Conservation (phyloP, 805 yeast species). For the Kluyveromyces wickerhamii region DNA sequence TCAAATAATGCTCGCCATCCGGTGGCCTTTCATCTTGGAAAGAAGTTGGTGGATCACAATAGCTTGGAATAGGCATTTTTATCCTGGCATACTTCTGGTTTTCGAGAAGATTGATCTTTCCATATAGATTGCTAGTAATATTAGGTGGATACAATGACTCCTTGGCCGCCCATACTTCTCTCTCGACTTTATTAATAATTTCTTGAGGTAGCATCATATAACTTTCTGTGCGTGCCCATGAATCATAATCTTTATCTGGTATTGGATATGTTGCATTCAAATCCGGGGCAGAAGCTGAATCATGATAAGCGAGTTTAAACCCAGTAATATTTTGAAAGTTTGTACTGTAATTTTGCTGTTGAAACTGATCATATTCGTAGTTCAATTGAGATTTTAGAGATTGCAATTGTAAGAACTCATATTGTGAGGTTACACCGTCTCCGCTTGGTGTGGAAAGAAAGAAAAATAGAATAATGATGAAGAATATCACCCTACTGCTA, state of each 20-base stretch:
- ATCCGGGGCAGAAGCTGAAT: constrained; percentile 38
- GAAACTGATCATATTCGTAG: constrained; percentile 30
- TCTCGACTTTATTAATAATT: constrained; percentile 40
- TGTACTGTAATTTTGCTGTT: constrained; percentile 35
- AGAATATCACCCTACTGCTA: constrained; percentile 26
- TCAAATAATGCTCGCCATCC: constrained; percentile 18
- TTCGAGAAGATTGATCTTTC: constrained; percentile 30
- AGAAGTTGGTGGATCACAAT: constrained; percentile 25
- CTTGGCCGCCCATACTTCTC: constrained; percentile 43
- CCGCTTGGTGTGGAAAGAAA: constrained; percentile 28
- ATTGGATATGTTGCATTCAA: constrained; percentile 51
- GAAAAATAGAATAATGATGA: constrained; percentile 24
- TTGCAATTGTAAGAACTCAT: constrained; percentile 34
- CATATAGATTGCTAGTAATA: constrained; percentile 41
- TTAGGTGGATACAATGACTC: constrained; percentile 33
- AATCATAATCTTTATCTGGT: constrained; percentile 35
- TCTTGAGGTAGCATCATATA: constrained; percentile 53
- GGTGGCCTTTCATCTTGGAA: constrained; percentile 23
- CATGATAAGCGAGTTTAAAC: constrained; percentile 55
- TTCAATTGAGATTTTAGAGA: constrained; percentile 32
- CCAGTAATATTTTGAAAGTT: constrained; percentile 76
- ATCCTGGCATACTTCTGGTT: constrained; percentile 14
- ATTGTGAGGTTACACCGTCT: constrained; percentile 29
- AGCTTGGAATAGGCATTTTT: constrained; percentile 30
- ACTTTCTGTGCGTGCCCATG: constrained; percentile 43